phyloP scores from a whole-genome alignment of 2,329 filamentous ascomycete genomes.

The Spiromastix sp. region DNA sequence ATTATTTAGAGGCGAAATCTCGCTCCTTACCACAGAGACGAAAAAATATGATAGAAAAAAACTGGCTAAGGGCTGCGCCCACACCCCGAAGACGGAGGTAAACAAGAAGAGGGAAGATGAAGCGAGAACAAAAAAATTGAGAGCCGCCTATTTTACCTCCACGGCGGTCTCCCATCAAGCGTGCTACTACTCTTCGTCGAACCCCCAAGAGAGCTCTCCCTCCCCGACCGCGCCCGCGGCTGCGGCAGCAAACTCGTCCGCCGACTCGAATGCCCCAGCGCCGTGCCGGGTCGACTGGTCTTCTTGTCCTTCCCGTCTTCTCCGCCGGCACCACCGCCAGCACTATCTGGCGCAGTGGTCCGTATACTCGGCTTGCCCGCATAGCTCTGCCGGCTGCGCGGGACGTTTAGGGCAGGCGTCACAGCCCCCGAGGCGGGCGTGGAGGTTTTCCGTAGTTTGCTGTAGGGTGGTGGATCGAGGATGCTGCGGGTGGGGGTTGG shows the following conservation, averaged over 20 bases:
- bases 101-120: neutral
- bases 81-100: neutral
- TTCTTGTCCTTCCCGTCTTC: conserved; percentile 1
- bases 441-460: conserved; percentile 25
- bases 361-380: conserved; percentile 19
- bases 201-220: too few species aligned
- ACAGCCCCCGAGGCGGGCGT: conserved; percentile 13
- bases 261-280: conserved; percentile 29
- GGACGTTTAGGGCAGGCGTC: conserved; percentile 10
- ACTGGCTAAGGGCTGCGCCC: neutral
- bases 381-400: conserved; percentile 30
- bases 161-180: conserved; percentile 25
- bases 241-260: conserved; percentile 31
- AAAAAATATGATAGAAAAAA: neutral
- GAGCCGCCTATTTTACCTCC: conserved; percentile 17
- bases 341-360: conserved; percentile 4
- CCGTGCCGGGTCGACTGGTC: conserved; percentile 23
- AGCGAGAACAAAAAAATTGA: neutral
- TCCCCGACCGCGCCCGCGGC: conserved; percentile 14
- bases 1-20: neutral
- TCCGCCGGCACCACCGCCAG: neutral
- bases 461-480: conserved; percentile 33
- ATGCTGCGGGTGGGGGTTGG: conserved; percentile 23
- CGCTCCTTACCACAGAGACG: neutral
- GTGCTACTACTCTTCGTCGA: conserved; percentile 15